Base-by-base conservation (phyloP, 1,284 basidiomycete species). In the Tylopilus sp. region DNA sequence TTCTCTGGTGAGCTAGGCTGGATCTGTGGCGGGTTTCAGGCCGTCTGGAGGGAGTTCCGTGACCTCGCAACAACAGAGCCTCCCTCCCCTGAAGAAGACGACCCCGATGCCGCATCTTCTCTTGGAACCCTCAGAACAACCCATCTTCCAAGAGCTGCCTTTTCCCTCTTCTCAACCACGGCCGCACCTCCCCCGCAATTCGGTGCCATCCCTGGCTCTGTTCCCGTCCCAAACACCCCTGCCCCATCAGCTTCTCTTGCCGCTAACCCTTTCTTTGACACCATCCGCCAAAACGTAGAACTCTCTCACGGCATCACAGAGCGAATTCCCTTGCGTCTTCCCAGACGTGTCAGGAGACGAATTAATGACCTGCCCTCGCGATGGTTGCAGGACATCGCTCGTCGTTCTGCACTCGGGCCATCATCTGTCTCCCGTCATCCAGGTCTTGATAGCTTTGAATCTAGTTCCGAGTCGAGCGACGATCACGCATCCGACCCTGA, bases 261-360 rank as follows among this genome's bases (percentile, higher is more conserved):
- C 9, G 64, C 66, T 44, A 94, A 93, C 64, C 92, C 92, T 4
- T 95, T 95, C 71, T 95, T 94, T 59, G 94, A 99, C 71, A 89
- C 92, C 60, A 92, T 99, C 59, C 87, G 96, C 28, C 96, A 99
- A 69, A 97, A 98, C 62, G 70, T 87, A 15, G 96, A 99, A 71
- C 79, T 97, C 30, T 82, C 84, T 11, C 86, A 91, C 46, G 92
- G 91, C 9, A 86, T 90, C 57, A 86, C 84, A 0, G 84, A 92
- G 62, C 83, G 88, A 44, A 91, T 92, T 42, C 80, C 91, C 6
- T 77, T 97, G 44, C 77, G 78, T 29, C 75, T 97, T 4, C 81
- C 90, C 0, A 66, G 73, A 30, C 72, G 80, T 12, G 77, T 89
- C 19, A 74, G 78, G 16, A 69, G 75, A 9, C 78, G 91, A 19